phyloP scores from a whole-genome alignment of 805 yeast genomes.

The Candida pseudoglaebosa region DNA sequence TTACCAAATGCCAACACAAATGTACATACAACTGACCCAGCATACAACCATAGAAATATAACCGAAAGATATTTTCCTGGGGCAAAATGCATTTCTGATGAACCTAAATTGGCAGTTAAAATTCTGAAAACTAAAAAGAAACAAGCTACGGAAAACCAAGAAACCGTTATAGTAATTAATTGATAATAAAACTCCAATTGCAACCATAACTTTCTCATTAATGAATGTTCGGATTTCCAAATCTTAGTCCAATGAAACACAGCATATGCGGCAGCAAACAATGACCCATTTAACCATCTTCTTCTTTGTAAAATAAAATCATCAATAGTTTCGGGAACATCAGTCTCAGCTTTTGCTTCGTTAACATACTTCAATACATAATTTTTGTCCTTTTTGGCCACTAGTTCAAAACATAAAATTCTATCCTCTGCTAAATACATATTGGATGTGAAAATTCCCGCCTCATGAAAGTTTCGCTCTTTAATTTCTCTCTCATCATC shows the following conservation, averaged over 20 bases:
- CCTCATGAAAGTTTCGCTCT: conserved; percentile 35
- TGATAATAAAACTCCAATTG: conserved; percentile 89
- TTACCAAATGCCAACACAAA: conserved; percentile 91
- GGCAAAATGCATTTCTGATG: conserved; percentile 53
- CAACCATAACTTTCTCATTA: conserved; percentile 71
- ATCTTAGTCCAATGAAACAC: conserved; percentile 81
- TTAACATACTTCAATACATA: conserved; percentile 86
- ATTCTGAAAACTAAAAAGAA: conserved; percentile 88
- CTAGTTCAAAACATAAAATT: conserved; percentile 89
- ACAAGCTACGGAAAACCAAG: conserved; percentile 91
- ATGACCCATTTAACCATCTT: conserved; percentile 97
- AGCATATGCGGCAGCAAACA: conserved; percentile 92
- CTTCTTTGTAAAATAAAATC: conserved; percentile 95
- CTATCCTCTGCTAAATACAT: conserved; percentile 98
- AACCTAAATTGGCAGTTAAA: conserved; percentile 73
- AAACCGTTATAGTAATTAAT: conserved; percentile 64
- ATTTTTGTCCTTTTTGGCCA: conserved; percentile 70
- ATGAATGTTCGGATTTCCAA: conserved; percentile 85
- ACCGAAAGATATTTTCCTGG: conserved; percentile 78
- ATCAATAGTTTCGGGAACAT: conserved; percentile 92
- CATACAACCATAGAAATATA: conserved; percentile 79
- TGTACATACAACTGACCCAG: conserved; percentile 74
- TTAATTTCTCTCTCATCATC: conserved; percentile 38
- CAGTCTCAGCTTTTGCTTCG: conserved; percentile 88
- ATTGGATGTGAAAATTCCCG: conserved; percentile 85